Conservation (phyloP, 2,329 filamentous ascomycete species). For the Ascochyta rabiei region DNA sequence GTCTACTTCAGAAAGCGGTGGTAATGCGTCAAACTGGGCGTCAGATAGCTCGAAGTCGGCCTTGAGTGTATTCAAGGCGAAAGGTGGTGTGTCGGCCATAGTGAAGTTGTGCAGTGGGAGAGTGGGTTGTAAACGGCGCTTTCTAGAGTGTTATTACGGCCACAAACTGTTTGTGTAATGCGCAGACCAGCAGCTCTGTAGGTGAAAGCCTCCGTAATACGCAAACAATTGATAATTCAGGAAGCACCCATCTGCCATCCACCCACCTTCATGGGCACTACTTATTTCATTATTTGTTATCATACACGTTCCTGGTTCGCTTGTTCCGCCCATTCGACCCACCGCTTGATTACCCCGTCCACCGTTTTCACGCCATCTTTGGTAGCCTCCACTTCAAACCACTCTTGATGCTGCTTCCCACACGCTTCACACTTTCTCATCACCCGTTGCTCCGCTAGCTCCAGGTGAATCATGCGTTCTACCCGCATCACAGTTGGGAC, state of each 20-base stretch:
- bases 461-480: constrained; percentile 87
- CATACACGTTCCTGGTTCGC: not conserved
- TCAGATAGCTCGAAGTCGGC: not conserved
- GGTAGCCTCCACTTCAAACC: constrained; percentile 87
- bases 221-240: too few relatives aligned
- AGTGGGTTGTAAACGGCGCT: too few relatives aligned
- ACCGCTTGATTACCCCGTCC: constrained; percentile 78
- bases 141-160: not conserved
- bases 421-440: constrained; percentile 75
- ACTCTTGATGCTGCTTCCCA: constrained; percentile 86
- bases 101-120: not conserved
- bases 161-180: not conserved
- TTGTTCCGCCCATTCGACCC: constrained; percentile 81
- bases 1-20: not conserved
- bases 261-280: too few relatives aligned
- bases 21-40: not conserved
- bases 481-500: constrained; percentile 87
- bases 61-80: not conserved
- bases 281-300: not conserved
- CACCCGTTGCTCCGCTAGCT: constrained; percentile 68
- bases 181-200: not conserved
- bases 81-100: not conserved
- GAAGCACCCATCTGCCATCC: not conserved
- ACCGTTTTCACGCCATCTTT: constrained; percentile 71
- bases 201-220: not conserved